Percentiles rank a stretch among this genome's conserved stretches.
phyloP scores from a whole-genome alignment of 169 alveolate genomes.

The Plasmodium malariae region DNA sequence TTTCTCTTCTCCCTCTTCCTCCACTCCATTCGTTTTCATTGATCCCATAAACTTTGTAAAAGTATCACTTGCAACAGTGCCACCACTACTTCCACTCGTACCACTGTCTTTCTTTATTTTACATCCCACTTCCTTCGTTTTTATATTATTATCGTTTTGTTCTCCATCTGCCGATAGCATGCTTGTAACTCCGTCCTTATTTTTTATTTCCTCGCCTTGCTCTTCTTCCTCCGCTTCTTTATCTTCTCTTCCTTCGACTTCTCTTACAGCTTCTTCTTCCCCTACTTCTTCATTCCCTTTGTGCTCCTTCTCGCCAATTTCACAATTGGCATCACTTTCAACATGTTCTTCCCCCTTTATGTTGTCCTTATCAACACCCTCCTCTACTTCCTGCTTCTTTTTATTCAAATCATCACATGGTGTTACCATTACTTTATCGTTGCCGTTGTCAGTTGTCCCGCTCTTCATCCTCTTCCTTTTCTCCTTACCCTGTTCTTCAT shows the following conservation, averaged over 20 bases:
- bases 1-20: background rate
- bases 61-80: too few species aligned
- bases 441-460: background rate
- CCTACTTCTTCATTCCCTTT: background rate
- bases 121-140: too few species aligned
- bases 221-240: background rate
- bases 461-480: slow-evolving; percentile 57
- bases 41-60: slow-evolving; percentile 9
- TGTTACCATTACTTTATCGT: too few species aligned
- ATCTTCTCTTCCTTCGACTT: background rate
- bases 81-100: too few species aligned
- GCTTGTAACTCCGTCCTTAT: too few species aligned
- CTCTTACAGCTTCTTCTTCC: background rate
- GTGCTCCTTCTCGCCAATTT: background rate
- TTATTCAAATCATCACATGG: too few species aligned
- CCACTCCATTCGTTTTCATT: background rate
- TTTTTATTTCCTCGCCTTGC: too few species aligned
- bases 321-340: background rate
- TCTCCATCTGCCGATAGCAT: too few species aligned
- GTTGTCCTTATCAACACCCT: slow-evolving; percentile 10
- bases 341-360: background rate
- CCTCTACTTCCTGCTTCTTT: too few species aligned
- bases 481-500: slow-evolving; percentile 74
- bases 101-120: too few species aligned
- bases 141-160: too few species aligned